Percentiles rank a stretch among this genome's conserved stretches.
Evolutionary conservation across 2,329 filamentous ascomycete genomes (phyloP).

Genomic region (Penicillium sp.): DNA sequence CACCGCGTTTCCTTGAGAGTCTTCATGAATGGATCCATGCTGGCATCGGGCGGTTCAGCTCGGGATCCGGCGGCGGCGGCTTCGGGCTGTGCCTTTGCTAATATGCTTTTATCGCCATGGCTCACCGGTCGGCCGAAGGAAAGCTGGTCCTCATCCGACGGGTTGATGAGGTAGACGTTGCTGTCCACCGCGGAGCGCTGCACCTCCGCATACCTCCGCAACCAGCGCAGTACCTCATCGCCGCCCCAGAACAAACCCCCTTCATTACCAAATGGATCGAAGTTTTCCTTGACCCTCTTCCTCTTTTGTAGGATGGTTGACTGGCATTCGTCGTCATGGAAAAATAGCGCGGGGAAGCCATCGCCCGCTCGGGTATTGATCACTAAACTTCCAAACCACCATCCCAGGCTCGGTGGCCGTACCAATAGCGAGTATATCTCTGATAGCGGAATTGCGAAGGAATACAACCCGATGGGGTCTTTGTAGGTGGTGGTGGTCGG

Average conservation of each 20-base stretch:
- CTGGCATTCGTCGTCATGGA: conserved; percentile 94
- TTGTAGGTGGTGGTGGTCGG: conserved; percentile 72
- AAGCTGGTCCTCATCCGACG: conserved; percentile 70
- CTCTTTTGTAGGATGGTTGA: conserved; percentile 92
- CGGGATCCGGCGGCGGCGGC: conserved; percentile 28
- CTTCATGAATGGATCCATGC: conserved; percentile 88
- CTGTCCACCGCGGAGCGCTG: conserved; percentile 78
- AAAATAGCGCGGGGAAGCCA: conserved; percentile 90
- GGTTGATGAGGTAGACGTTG: conserved; percentile 84
- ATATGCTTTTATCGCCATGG: conserved; percentile 34
- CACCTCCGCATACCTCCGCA: conserved; percentile 72
- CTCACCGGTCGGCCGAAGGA: conserved; percentile 56
- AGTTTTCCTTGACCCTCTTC: conserved; percentile 69
- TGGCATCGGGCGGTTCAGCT: conserved; percentile 49
- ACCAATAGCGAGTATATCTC: conserved; percentile 86
- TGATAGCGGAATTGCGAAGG: conserved; percentile 82
- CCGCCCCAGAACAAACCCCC: conserved; percentile 91
- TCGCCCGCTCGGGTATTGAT: conserved; percentile 87
- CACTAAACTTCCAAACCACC: conserved; percentile 96
- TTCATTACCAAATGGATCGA: conserved; percentile 78
- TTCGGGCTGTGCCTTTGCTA: conserved; percentile 28
- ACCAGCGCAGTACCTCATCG: conserved; percentile 85
- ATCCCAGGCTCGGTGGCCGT: conserved; percentile 82
- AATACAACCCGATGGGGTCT: conserved; percentile 65
- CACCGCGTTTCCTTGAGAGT: conserved; percentile 89